Evolutionary conservation across 441 rosid genomes (phyloP).

Genomic region (Euphorbia corollata): DNA sequence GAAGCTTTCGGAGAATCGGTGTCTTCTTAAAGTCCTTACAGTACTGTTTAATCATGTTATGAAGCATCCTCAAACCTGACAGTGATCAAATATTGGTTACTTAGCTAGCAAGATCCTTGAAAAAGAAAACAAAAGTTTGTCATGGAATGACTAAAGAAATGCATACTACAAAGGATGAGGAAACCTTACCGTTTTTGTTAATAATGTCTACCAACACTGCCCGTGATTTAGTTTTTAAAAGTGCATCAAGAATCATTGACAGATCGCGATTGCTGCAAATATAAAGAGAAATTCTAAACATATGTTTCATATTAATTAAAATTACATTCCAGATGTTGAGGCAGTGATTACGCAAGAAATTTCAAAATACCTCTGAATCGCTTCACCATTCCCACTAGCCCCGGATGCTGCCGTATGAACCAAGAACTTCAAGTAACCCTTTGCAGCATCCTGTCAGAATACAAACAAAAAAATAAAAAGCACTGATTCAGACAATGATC

Average conservation of each 20-base stretch:
- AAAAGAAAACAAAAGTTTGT: constrained; percentile 7
- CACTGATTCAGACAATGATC: background rate
- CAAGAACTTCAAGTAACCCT: constrained; percentile 89
- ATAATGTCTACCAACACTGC: constrained; percentile 69
- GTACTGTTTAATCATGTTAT: constrained; percentile 89
- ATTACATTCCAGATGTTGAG: background rate
- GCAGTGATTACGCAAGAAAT: background rate
- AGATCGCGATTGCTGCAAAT: constrained; percentile 89
- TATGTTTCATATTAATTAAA: background rate
- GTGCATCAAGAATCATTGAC: constrained; percentile 97
- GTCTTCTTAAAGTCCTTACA: constrained; percentile 86
- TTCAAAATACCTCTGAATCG: constrained; percentile 71
- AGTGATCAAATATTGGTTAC: constrained; percentile 14
- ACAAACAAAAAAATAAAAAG: constrained; percentile 1
- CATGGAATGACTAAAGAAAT: background rate
- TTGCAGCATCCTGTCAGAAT: constrained; percentile 70
- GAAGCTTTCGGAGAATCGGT: constrained; percentile 93
- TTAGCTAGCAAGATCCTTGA: constrained; percentile 13
- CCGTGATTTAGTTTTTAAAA: constrained; percentile 84
- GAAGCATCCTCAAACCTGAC: constrained; percentile 92
- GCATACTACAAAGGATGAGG: constrained; percentile 15
- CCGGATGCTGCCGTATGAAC: constrained; percentile 94
- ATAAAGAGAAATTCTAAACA: constrained; percentile 14
- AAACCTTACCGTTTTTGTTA: constrained; percentile 77
- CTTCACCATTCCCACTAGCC: constrained; percentile 68